Percentiles rank a stretch among this genome's conserved stretches.
These are phyloP conservation scores for Chalciporus pseudorubinellus DNA, from an alignment of 768 basidiomycete genomes.

Conservation along the genomic window DNA sequence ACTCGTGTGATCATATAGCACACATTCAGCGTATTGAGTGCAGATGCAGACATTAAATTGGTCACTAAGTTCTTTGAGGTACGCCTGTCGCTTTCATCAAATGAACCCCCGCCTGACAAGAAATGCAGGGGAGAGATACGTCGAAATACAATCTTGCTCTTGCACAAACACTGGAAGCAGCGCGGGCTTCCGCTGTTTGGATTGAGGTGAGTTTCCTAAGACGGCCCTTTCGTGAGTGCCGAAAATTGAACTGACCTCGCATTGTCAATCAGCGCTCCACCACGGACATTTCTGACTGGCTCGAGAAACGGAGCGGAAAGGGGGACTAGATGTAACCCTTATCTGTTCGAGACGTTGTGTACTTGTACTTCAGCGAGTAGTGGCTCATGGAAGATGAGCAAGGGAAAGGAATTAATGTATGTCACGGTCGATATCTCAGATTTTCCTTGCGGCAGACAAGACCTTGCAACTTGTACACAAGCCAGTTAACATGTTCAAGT, in stretches of 20 bases:
- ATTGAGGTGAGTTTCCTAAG: conserved; percentile 46
- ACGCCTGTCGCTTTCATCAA: conserved; percentile 14
- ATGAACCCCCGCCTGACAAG: not conserved
- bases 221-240: too few species aligned
- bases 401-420: too few species aligned
- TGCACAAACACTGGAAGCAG: conserved; percentile 65
- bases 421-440: too few species aligned
- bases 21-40: conserved; percentile 50
- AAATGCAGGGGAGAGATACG: conserved; percentile 56
- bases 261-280: conserved; percentile 49
- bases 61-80: conserved; percentile 77
- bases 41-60: conserved; percentile 62
- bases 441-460: too few species aligned
- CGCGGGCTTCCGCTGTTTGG: conserved; percentile 60
- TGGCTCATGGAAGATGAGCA: too few species aligned
- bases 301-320: conserved; percentile 34
- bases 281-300: conserved; percentile 54
- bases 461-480: too few species aligned
- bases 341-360: too few species aligned
- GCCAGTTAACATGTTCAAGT: too few species aligned
- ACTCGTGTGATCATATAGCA: conserved; percentile 25
- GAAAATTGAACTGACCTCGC: not conserved
- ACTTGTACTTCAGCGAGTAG: too few species aligned
- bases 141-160: conserved; percentile 66
- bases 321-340: too few species aligned